Conservation (phyloP, 345 rosid genomes). For the Aquilaria sinensis region DNA sequence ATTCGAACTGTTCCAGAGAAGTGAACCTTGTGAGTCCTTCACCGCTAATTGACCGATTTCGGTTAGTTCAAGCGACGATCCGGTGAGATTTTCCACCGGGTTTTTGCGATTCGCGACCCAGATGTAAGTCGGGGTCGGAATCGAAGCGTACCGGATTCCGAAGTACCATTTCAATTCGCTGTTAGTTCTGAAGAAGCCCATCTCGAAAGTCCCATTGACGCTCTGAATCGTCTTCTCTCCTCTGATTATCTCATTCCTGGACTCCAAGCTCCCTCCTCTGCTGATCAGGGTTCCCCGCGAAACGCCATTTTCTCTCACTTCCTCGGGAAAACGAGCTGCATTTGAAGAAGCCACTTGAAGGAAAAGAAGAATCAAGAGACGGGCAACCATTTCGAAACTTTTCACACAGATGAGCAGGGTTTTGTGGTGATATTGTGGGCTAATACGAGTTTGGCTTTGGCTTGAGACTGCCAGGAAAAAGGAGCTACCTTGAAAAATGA, state of each 20-base stretch:
- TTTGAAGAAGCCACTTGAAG: slow-evolving; percentile 1
- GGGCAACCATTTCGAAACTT: background rate
- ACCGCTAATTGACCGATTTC: slow-evolving; percentile 28
- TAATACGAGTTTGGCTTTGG: background rate
- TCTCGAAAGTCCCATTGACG: slow-evolving; percentile 33
- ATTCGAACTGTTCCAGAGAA: slow-evolving; percentile 41
- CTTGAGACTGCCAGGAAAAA: slow-evolving; percentile 8
- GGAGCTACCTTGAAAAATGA: slow-evolving; percentile 13
- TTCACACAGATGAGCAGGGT: background rate
- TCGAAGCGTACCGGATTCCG: slow-evolving; percentile 48
- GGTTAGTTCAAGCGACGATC: slow-evolving; percentile 21
- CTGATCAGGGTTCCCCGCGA: background rate
- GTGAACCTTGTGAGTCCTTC: slow-evolving; percentile 21
- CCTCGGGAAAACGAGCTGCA: background rate
- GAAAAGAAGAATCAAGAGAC: slow-evolving; percentile 16
- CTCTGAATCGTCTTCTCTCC: slow-evolving; percentile 47
- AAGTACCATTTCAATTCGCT: slow-evolving; percentile 39
- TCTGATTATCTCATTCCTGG: slow-evolving; percentile 22
- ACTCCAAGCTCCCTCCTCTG: slow-evolving; percentile 16
- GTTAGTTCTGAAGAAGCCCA: slow-evolving; percentile 41
- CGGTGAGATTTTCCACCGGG: slow-evolving; percentile 23
- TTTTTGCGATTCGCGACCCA: slow-evolving; percentile 57
- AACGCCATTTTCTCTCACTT: no score
- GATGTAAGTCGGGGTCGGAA: slow-evolving; percentile 35
- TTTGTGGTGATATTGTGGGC: background rate